A percentile compares a stretch with the other conserved stretches of the same genome.
phyloP scores from a whole-genome alignment of 2,329 filamentous ascomycete species.

The Trichoderma citrinoviride region DNA sequence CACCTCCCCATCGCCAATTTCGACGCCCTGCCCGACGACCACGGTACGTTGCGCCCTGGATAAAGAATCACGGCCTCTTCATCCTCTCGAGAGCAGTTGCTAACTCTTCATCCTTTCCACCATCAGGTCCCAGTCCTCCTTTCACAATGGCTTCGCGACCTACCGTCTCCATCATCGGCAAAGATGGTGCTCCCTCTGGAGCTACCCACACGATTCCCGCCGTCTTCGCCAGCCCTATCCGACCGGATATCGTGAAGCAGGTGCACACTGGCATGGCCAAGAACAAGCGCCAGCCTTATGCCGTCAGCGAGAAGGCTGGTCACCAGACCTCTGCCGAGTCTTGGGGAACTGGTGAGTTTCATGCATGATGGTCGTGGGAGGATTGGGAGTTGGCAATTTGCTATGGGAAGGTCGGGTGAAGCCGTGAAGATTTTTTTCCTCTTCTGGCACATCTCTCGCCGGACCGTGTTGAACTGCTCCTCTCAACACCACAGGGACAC shows the following conservation, averaged over 20 bases:
- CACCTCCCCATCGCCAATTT: conserved; percentile 37
- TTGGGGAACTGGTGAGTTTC: conserved; percentile 91
- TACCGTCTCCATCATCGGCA: conserved; percentile 95
- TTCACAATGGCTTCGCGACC: conserved; percentile 88
- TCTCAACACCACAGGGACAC: background rate
- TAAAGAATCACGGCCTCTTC: background rate
- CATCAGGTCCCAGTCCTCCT: conserved; percentile 39
- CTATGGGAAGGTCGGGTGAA: background rate
- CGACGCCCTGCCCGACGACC: conserved; percentile 41
- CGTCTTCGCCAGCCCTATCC: conserved; percentile 97
- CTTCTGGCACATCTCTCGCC: background rate
- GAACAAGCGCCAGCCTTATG: conserved; percentile 99
- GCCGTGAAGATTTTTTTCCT: background rate
- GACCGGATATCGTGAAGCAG: conserved; percentile 98
- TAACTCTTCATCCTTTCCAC: conserved; percentile 18
- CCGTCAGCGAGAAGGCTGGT: conserved; percentile 99
- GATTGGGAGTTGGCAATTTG: background rate
- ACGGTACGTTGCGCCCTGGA: conserved; percentile 34
- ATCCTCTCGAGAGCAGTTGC: background rate
- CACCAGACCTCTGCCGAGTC: conserved; percentile 99
- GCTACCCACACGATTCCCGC: conserved; percentile 88
- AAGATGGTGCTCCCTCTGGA: conserved; percentile 89
- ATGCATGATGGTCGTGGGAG: background rate
- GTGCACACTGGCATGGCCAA: conserved; percentile 99
- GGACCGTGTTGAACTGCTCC: background rate